phyloP scores from a whole-genome alignment of 2,329 filamentous ascomycete species.

The Scedosporium minutisporum region DNA sequence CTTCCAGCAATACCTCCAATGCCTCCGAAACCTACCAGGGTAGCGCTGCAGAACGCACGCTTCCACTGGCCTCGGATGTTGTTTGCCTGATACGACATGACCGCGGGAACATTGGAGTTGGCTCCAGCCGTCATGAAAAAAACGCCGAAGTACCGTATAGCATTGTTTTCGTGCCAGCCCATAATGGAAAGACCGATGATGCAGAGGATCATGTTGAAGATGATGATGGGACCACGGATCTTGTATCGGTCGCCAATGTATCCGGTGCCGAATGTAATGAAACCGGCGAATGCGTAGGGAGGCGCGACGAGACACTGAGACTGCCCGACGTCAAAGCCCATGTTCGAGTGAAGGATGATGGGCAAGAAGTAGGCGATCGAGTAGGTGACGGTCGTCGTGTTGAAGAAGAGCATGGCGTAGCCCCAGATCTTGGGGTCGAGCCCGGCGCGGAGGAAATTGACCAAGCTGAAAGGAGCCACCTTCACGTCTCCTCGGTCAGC shows the following conservation, averaged over 20 bases:
- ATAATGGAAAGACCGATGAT: conserved; percentile 64
- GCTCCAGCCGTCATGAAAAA: conserved; percentile 69
- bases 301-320: conserved; percentile 65
- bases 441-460: conserved; percentile 35
- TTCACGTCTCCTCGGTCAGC: conserved; percentile 48
- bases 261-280: conserved; percentile 50
- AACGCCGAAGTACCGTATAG: conserved; percentile 61
- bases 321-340: conserved; percentile 54
- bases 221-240: conserved; percentile 55
- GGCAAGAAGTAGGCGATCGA: conserved; percentile 72
- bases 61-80: conserved; percentile 88
- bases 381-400: conserved; percentile 63
- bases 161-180: conserved; percentile 50
- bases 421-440: conserved; percentile 51
- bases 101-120: conserved; percentile 66
- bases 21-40: conserved; percentile 66
- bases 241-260: conserved; percentile 59
- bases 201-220: conserved; percentile 55
- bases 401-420: conserved; percentile 52
- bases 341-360: conserved; percentile 54
- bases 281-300: conserved; percentile 55
- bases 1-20: conserved; percentile 70
- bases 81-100: conserved; percentile 75
- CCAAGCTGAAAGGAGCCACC: conserved; percentile 40
- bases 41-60: conserved; percentile 67